A percentile compares a stretch with the other conserved stretches of the same genome.
These are phyloP conservation scores for Rhizoclosmatium globosum DNA, from an alignment of 192 early-diverging fungal species.

Conservation along the genomic window DNA sequence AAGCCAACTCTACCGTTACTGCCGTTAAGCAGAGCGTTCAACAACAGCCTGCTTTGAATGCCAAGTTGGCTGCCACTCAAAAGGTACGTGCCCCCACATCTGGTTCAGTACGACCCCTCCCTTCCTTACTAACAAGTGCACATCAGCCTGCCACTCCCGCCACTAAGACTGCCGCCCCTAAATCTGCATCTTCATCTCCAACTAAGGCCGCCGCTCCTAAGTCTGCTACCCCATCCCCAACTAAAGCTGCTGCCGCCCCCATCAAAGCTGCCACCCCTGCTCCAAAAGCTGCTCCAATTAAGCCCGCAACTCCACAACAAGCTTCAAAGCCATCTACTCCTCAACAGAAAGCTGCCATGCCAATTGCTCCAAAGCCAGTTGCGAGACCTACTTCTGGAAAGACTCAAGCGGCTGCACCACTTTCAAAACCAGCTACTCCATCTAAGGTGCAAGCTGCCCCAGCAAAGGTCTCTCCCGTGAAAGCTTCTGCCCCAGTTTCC, in stretches of 20 bases:
- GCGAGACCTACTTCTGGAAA: conserved; percentile 16
- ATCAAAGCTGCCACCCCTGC: conserved; percentile 2
- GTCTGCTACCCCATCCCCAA: conserved; percentile 19
- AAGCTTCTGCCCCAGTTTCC: background rate
- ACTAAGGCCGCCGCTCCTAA: conserved; percentile 10
- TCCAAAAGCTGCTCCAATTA: background rate
- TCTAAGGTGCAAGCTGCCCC: conserved; percentile 7
- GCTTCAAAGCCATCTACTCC: conserved; percentile 15
- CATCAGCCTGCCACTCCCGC: background rate
- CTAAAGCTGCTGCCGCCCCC: conserved; percentile 11
- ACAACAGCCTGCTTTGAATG: conserved; percentile 24
- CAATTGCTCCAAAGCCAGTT: conserved; percentile 11
- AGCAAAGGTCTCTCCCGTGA: background rate
- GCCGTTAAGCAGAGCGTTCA: conserved; percentile 36
- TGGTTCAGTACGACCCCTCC: background rate
- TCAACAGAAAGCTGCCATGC: conserved; percentile 8
- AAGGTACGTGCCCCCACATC: conserved; percentile 10
- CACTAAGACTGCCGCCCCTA: background rate
- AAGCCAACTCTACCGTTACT: conserved; percentile 18
- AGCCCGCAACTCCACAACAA: background rate
- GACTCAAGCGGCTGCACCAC: conserved; percentile 19
- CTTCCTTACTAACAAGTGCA: background rate
- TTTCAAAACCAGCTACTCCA: background rate
- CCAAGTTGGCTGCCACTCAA: conserved; percentile 20
- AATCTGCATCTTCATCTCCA: background rate